These are phyloP conservation scores for Solanum sejunctum DNA, from an alignment of 257 asterid genomes.

Conservation along the genomic window DNA sequence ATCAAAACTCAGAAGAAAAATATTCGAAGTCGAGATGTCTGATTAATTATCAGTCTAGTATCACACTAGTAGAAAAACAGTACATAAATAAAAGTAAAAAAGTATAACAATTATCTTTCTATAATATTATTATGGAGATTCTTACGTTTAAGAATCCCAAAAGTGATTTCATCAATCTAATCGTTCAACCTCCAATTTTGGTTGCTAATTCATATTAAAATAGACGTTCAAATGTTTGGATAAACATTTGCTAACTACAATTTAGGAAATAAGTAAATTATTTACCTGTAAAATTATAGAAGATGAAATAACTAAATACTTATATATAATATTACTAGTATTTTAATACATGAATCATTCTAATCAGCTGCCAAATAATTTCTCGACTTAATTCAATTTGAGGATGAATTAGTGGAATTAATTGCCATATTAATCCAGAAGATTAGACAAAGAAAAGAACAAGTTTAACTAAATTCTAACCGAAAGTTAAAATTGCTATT, in stretches of 20 bases:
- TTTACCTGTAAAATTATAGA: background rate
- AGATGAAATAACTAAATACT: background rate
- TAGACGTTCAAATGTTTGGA: background rate
- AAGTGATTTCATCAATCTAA: background rate
- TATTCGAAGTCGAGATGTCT: no score
- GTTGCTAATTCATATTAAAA: background rate
- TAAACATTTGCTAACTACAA: background rate
- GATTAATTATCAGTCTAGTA: no score
- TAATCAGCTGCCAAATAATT: accelerated
- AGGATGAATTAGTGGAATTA: background rate
- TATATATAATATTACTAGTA: no score
- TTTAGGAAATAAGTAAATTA: background rate
- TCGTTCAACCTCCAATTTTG: background rate
- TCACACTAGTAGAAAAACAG: background rate
- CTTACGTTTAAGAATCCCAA: background rate
- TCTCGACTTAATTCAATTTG: background rate
- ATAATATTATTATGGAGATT: background rate
- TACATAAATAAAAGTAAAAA: background rate
- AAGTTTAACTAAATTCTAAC: background rate
- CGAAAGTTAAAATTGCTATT: background rate
- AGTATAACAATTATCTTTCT: background rate
- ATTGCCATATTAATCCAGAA: background rate
- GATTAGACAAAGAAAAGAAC: background rate
- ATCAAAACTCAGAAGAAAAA: no score
- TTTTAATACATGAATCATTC: no score